phyloP scores from a whole-genome alignment of 495 filamentous ascomycete genomes.

The Penicillium salamii region DNA sequence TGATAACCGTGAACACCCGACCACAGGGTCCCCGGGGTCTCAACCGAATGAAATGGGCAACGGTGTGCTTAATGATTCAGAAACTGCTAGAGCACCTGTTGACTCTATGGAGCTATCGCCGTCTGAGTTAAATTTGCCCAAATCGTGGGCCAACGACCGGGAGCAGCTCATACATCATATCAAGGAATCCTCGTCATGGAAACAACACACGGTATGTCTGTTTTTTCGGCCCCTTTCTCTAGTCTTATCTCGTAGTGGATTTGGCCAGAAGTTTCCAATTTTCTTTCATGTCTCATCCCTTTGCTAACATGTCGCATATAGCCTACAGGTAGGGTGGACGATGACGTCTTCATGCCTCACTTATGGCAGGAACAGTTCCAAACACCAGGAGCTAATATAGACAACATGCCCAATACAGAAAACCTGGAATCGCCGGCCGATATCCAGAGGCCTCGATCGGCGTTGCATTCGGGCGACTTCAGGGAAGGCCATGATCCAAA shows the following conservation, averaged over 20 bases:
- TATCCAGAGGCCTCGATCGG: constrained; percentile 82
- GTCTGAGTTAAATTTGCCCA: constrained; percentile 13
- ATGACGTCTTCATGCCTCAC: constrained; percentile 7
- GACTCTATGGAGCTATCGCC: neutral
- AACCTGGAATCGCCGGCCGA: constrained; percentile 43
- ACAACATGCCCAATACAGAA: constrained; percentile 9
- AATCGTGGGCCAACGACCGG: constrained; percentile 49
- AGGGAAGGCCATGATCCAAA: constrained; percentile 49
- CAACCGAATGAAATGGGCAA: constrained; percentile 9
- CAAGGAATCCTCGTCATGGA: constrained; percentile 82
- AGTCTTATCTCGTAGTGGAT: too few species aligned
- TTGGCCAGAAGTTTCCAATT: too few species aligned
- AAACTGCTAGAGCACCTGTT: neutral
- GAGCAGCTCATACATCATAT: constrained; percentile 80
- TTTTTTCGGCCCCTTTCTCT: neutral
- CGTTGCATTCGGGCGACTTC: constrained; percentile 88
- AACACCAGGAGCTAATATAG: constrained; percentile 4
- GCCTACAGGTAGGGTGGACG: constrained; percentile 1
- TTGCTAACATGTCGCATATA: constrained; percentile 13
- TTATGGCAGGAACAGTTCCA: constrained; percentile 6
- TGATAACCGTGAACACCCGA: constrained; percentile 14
- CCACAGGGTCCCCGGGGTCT: constrained; percentile 13
- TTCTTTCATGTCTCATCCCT: neutral
- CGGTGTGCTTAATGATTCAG: neutral
- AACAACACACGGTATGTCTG: constrained; percentile 59